Conservation (phyloP, 2,329 filamentous ascomycete genomes). For the Dothistroma pini region DNA sequence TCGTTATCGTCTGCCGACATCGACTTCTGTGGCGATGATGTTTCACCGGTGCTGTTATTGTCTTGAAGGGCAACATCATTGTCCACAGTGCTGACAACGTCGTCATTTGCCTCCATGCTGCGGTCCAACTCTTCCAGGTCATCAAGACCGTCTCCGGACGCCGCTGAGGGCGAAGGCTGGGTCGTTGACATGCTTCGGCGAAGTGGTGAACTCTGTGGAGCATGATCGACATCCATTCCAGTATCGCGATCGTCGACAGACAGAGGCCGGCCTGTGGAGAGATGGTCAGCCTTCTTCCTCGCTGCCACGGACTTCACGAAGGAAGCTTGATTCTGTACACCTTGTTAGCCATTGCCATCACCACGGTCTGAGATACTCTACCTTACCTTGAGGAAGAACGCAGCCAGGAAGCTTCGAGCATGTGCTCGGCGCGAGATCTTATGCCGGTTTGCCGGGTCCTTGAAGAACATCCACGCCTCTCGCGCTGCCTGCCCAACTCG, state of each 20-base stretch:
- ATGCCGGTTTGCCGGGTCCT: constrained; percentile 10
- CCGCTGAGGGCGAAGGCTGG: neutral
- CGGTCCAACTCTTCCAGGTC: constrained; percentile 2
- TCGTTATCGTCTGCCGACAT: neutral
- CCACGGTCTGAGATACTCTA: neutral
- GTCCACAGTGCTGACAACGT: neutral
- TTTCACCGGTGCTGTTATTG: neutral
- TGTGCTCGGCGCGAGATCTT: constrained; percentile 7
- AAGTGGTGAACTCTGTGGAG: neutral
- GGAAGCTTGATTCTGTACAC: constrained; percentile 9
- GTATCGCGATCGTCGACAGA: neutral
- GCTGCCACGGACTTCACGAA: constrained; percentile 11
- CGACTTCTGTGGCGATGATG: neutral
- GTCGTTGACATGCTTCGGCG: constrained; percentile 2
- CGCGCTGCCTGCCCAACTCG: constrained; percentile 13
- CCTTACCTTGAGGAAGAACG: constrained; percentile 17
- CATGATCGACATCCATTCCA: neutral
- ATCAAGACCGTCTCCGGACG: constrained; percentile 5
- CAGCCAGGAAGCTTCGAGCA: constrained; percentile 11
- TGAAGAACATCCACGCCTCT: constrained; percentile 17
- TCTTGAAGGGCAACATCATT: neutral
- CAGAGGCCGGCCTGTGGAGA: neutral
- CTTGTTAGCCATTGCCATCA: constrained; percentile 4
- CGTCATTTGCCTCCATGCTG: neutral
- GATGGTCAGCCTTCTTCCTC: neutral